phyloP scores from a whole-genome alignment of 768 basidiomycete genomes.

The Hygrophoropsis aurantiaca region DNA sequence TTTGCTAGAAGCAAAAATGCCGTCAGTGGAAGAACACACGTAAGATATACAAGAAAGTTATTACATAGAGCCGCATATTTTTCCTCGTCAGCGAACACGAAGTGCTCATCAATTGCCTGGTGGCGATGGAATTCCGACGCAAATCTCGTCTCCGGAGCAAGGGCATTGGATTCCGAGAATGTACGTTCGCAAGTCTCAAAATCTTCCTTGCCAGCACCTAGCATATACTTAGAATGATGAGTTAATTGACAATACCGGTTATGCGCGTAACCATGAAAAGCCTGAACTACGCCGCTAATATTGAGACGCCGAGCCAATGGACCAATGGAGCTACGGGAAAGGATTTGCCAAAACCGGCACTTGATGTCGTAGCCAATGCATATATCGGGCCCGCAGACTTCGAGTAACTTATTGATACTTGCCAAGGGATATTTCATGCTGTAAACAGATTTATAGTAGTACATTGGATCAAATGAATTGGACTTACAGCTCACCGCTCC shows the following conservation, averaged over 20 bases:
- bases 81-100: too few relatives aligned
- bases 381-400: too few relatives aligned
- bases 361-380: conserved; percentile 28
- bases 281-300: conserved; percentile 9
- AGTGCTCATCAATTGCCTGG: background rate
- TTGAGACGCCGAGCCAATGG: background rate
- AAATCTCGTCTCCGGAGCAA: too few relatives aligned
- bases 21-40: background rate
- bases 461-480: background rate
- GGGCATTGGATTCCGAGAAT: too few relatives aligned
- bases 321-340: conserved; percentile 14
- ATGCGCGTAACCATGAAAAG: conserved; percentile 38
- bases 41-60: background rate
- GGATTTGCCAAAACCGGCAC: conserved; percentile 21
- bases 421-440: conserved; percentile 20
- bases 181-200: too few relatives aligned
- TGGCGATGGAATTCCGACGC: background rate
- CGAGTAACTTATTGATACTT: conserved; percentile 19
- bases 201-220: too few relatives aligned
- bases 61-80: too few relatives aligned
- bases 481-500: background rate
- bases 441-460: background rate
- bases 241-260: conserved; percentile 30
- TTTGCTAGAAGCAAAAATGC: background rate
- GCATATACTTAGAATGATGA: conserved; percentile 29